Evolutionary conservation across 1,139 yeast genomes (phyloP), one percentile per base, ranked within the genome.

Genomic region (Groenewaldozyma sp.): DNA sequence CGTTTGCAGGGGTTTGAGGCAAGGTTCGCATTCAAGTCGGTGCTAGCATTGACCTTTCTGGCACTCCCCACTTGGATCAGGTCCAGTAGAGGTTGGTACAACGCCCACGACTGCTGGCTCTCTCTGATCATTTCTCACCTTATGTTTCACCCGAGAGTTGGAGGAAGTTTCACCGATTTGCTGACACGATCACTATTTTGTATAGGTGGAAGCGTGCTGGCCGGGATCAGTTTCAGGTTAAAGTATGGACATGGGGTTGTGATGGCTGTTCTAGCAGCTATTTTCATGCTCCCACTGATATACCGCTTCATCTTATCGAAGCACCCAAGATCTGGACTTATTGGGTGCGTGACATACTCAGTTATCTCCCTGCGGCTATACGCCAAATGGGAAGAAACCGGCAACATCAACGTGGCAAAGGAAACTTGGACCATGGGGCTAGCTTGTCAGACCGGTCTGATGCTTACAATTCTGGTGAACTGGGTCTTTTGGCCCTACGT

Each of bases 401-500:
- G 44, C 3, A 38, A 31, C 1, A 28, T 37, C 19, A 37, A 41
- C 11, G 45, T 54, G 10, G 44, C 53, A 19, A 44, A 40, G 2
- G 53, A 54, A 28, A 59, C 68, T 0, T 70, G 73, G 73, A 55
- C 62, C 0, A 58, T 66, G 0, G 62, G 69, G 3, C 40, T 65
- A 2, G 57, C 71, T 4, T 49, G 70, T 2, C 48, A 68, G 14
- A 58, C 68, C 17, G 70, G 73, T 5, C 51, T 68, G 4, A 29
- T 61, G 9, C 45, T 63, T 1, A 55, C 74, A 0, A 56, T 67
- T 27, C 46, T 65, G 1, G 54, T 67, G 2, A 68, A 65, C 42
- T 70, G 74, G 73, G 38, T 70, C 1, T 53, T 70, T 16, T 71
- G 75, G 74, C 72, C 76, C 1, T 69, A 69, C 49, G 61, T 61